Evolutionary conservation across 345 rosid genomes (phyloP).

Genomic region (Triadica sebifera): DNA sequence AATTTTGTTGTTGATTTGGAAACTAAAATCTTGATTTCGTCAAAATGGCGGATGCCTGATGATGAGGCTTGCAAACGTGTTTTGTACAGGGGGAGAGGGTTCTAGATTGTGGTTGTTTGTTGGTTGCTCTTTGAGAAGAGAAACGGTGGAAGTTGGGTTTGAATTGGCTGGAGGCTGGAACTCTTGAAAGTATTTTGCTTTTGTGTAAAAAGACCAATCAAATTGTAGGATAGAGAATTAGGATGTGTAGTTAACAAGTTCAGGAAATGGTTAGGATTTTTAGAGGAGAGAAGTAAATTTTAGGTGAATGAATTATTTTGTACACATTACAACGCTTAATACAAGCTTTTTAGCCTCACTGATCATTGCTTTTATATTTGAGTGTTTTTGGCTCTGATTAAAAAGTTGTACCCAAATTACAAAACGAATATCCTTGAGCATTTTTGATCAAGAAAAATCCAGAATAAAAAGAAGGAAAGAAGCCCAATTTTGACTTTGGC

Average conservation of each 20-base stretch:
- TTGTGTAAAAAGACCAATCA: conserved; percentile 9
- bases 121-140: not conserved
- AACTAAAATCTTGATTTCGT: not conserved
- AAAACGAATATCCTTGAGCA: not conserved
- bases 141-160: not conserved
- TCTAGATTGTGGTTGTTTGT: conserved; percentile 22
- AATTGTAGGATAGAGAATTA: conserved; percentile 24
- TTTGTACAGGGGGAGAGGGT: conserved; percentile 26
- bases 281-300: conserved; percentile 14
- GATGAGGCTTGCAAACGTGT: conserved; percentile 8
- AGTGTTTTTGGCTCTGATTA: not conserved
- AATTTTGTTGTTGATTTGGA: not conserved
- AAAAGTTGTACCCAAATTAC: too few relatives aligned
- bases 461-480: not conserved
- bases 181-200: not conserved
- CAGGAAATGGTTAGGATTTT: conserved; percentile 12
- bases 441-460: not conserved
- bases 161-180: conserved; percentile 2
- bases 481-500: not conserved
- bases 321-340: conserved; percentile 41
- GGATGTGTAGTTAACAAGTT: conserved; percentile 16
- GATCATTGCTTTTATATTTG: not conserved
- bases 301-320: conserved; percentile 38
- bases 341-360: conserved; percentile 29
- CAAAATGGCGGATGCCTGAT: not conserved